Evolutionary conservation across 2,329 filamentous ascomycete species (phyloP).

Genomic region (Aureobasidium subglaciale): DNA sequence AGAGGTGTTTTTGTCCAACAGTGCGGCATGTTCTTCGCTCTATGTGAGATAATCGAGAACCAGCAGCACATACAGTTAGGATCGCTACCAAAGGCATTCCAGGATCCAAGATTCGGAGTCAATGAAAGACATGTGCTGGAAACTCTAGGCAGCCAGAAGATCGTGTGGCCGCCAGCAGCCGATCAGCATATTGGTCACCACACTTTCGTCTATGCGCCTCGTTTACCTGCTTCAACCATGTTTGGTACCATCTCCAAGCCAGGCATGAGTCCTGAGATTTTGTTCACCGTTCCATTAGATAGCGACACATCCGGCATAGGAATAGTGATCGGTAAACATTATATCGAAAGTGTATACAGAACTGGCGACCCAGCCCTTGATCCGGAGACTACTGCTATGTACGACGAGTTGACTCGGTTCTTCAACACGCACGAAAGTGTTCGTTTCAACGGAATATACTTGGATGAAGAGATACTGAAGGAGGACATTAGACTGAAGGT

Average conservation of each 20-base stretch:
- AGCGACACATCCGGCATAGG: no score
- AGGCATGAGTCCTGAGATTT: not conserved
- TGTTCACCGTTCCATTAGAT: not conserved
- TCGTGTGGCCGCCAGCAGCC: not conserved
- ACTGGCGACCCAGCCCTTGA: not conserved
- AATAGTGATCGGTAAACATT: not conserved
- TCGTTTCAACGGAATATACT: no score
- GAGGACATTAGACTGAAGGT: no score
- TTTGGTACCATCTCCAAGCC: not conserved
- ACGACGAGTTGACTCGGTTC: not conserved
- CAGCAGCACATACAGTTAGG: not conserved
- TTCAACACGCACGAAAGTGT: not conserved
- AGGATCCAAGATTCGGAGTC: not conserved
- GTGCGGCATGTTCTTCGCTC: not conserved
- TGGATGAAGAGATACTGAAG: no score
- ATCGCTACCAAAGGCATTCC: not conserved
- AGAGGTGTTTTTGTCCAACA: not conserved
- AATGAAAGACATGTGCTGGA: not conserved
- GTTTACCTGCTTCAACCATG: not conserved
- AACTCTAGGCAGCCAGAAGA: not conserved
- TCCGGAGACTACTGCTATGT: not conserved
- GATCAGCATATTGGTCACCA: not conserved
- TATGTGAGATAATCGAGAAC: not conserved
- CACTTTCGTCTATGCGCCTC: not conserved
- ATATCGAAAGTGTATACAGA: not conserved